Evolutionary conservation across 768 basidiomycete genomes (phyloP), one percentile per base, ranked within the genome.

Genomic region (Boletus rex-veris): DNA sequence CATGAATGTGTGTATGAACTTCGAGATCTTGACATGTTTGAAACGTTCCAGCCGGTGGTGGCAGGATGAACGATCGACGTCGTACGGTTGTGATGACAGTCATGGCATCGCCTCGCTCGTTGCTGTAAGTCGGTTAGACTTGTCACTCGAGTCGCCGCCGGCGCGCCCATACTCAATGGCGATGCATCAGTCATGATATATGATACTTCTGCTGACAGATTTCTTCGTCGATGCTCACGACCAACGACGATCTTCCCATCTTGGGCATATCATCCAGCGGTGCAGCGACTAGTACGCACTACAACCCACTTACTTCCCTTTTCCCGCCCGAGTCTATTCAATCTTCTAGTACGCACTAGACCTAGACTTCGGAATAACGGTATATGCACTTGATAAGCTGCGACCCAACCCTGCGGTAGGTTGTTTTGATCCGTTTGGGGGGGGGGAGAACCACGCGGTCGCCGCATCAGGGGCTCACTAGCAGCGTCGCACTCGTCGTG

Each of bases 181-280:
- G 26, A 28, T n/a, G n/a, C 26, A 26, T 15, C 45, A 18, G 4
- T 24, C 24, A 24, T 5, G 24, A 6, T 7, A 15, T 11, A 16
- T 24, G 42, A 33, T 37, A 42, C 46, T 44, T 5, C 21, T 18
- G 38, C n/a, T 48, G 45, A 44, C 45, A 47, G 28, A 43, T 43
- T 46, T 36, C 30, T 26, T 56, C 43, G 19, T 38, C 43, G 28
- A 21, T 46, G 37, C 33, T 35, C 33, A 35, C 36, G 38, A 30
- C 33, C 58, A 46, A 19, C 53, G 53, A 53, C 51, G 58, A 54
- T 57, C 55, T 10, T 46, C 33, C 39, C 18, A 36, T 33, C 14
- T 16, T 31, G 39, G 28, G 38, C 26, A 35, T 44, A 57, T 30
- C 54, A 44, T 46, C 18, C 2, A 28, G 21, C 39, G 31, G 19